phyloP scores from a whole-genome alignment of 2,329 filamentous ascomycete species.

The Calonectria montana region DNA sequence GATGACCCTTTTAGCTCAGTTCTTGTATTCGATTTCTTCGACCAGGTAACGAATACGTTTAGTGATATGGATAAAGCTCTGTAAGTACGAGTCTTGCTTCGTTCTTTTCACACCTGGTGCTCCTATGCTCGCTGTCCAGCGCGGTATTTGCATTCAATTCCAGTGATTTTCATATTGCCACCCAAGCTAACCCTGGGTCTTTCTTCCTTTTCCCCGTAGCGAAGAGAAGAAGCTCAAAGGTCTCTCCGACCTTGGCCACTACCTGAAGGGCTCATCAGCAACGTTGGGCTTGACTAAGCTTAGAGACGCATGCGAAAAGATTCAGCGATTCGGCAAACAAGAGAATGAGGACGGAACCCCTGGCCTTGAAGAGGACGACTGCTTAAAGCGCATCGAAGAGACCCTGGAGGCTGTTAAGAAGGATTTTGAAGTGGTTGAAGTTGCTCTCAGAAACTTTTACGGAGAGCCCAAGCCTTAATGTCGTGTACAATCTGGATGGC shows the following conservation, averaged over 20 bases:
- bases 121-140: not conserved
- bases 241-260: conserved; percentile 89
- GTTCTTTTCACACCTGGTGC: not conserved
- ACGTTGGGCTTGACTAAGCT: conserved; percentile 92
- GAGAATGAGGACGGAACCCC: conserved; percentile 81
- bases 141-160: not conserved
- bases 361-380: conserved; percentile 74
- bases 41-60: conserved; percentile 90
- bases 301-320: conserved; percentile 94
- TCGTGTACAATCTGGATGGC: not conserved
- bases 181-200: conserved; percentile 9
- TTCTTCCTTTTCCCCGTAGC: conserved; percentile 56
- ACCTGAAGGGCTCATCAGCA: conserved; percentile 96
- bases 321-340: conserved; percentile 88
- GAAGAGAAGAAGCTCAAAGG: conserved; percentile 74
- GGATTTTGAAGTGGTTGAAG: conserved; percentile 81
- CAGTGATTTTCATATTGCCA: not conserved
- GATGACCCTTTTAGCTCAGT: conserved; percentile 88
- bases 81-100: conserved; percentile 67
- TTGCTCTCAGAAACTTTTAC: conserved; percentile 76
- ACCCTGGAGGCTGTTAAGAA: conserved; percentile 78
- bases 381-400: conserved; percentile 75
- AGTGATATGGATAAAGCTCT: conserved; percentile 82
- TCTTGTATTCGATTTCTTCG: conserved; percentile 93
- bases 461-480: conserved; percentile 32